Conservation (phyloP, 192 early-diverging fungal genomes). For the Globomyces pollinis-pini region DNA sequence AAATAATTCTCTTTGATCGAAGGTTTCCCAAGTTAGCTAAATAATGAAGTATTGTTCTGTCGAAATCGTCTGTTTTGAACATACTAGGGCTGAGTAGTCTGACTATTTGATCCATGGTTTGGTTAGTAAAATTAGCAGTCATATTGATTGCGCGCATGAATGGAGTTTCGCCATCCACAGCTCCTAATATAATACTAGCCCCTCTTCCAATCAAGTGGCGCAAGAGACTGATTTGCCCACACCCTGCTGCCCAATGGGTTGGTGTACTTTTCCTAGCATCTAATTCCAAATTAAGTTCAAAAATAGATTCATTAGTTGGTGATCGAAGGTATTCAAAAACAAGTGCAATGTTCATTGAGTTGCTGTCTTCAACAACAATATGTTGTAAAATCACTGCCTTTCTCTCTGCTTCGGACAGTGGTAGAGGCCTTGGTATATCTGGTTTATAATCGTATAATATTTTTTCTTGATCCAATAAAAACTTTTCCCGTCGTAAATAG, state of each 20-base stretch:
- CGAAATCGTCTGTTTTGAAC: conserved; percentile 1
- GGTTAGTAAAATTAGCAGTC: conserved; percentile 6
- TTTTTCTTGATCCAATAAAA: neutral
- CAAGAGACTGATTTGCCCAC: conserved; percentile 6
- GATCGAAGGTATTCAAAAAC: neutral
- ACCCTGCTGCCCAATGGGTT: conserved; percentile 18
- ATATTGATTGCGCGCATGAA: conserved; percentile 16
- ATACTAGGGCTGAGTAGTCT: neutral
- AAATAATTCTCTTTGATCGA: neutral
- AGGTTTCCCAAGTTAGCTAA: conserved; percentile 6
- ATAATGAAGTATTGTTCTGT: conserved; percentile 14
- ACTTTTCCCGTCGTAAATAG: neutral
- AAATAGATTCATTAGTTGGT: neutral
- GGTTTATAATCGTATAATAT: neutral
- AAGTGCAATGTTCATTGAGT: neutral
- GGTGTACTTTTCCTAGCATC: conserved; percentile 15
- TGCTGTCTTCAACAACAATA: neutral
- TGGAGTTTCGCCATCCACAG: conserved; percentile 7
- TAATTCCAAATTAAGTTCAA: conserved; percentile 17
- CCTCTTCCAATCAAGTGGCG: neutral
- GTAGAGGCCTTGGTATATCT: neutral
- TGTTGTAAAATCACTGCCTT: neutral
- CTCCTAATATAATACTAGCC: conserved; percentile 8
- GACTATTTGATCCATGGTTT: conserved; percentile 6
- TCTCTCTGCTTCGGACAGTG: neutral